These are phyloP conservation scores for Umbelopsis ramanniana DNA, from an alignment of 192 early-diverging fungal species.

Conservation along the genomic window DNA sequence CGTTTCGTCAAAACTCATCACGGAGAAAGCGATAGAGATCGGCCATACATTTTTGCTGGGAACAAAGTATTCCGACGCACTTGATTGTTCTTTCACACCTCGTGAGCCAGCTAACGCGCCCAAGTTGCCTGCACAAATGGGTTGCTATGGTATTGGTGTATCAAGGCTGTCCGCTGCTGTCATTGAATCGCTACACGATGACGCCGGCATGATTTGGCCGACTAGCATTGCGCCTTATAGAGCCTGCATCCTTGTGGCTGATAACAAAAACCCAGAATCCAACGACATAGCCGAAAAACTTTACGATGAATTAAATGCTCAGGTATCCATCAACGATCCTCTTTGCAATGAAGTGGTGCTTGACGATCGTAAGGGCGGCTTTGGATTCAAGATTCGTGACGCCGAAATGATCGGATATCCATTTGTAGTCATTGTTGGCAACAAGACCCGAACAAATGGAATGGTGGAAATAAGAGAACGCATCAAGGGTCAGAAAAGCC, in stretches of 20 bases:
- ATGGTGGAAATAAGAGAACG: slow-evolving; percentile 58
- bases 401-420: slow-evolving; percentile 85
- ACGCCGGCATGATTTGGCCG: slow-evolving; percentile 82
- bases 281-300: slow-evolving; percentile 38
- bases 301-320: slow-evolving; percentile 49
- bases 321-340: background rate
- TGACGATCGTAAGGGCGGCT: slow-evolving; percentile 71
- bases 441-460: slow-evolving; percentile 51
- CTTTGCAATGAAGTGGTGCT: slow-evolving; percentile 59
- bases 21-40: slow-evolving; percentile 74
- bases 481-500: slow-evolving; percentile 23
- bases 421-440: slow-evolving; percentile 74
- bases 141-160: slow-evolving; percentile 90
- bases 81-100: slow-evolving; percentile 61
- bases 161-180: slow-evolving; percentile 84
- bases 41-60: slow-evolving; percentile 92
- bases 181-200: slow-evolving; percentile 69
- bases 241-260: slow-evolving; percentile 65
- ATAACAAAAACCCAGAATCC: slow-evolving; percentile 40
- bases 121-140: slow-evolving; percentile 74
- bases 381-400: slow-evolving; percentile 85
- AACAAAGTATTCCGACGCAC: slow-evolving; percentile 79
- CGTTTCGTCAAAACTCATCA: slow-evolving; percentile 35
- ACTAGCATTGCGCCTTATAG: slow-evolving; percentile 76
- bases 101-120: slow-evolving; percentile 31